Evolutionary conservation across 2,329 filamentous ascomycete genomes (phyloP).

Genomic region (Fusarium agapanthi): DNA sequence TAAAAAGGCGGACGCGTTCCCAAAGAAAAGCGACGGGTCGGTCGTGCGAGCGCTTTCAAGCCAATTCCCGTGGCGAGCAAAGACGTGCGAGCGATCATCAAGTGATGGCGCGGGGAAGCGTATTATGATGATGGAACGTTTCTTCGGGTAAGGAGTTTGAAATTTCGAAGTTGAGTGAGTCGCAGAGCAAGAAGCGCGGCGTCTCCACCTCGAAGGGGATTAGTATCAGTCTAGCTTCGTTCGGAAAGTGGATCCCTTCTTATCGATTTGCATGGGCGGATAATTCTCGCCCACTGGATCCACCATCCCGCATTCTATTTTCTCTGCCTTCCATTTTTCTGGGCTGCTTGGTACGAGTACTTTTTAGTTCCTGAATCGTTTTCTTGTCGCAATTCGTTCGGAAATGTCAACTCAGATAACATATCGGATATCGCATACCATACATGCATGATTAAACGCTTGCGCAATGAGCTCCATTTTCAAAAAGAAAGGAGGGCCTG

Average conservation of each 20-base stretch:
- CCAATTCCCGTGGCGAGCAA: slow-evolving; percentile 48
- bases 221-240: slow-evolving; percentile 49
- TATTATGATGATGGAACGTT: slow-evolving; percentile 48
- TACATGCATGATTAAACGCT: slow-evolving; percentile 17
- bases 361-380: slow-evolving; percentile 25
- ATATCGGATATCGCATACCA: slow-evolving; percentile 7
- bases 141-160: slow-evolving; percentile 52
- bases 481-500: slow-evolving; percentile 69
- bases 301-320: slow-evolving; percentile 46
- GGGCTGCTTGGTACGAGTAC: slow-evolving; percentile 25
- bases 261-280: slow-evolving; percentile 48
- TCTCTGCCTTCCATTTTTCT: slow-evolving; percentile 40
- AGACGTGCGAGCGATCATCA: slow-evolving; percentile 48
- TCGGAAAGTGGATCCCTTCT: slow-evolving; percentile 33
- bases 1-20: slow-evolving; percentile 53
- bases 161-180: slow-evolving; percentile 56
- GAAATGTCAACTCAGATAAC: slow-evolving; percentile 32
- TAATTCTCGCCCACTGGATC: slow-evolving; percentile 44
- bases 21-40: slow-evolving; percentile 42
- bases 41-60: slow-evolving; percentile 44
- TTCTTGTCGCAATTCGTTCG: neutral
- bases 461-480: slow-evolving; percentile 71
- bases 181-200: slow-evolving; percentile 49
- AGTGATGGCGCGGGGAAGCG: slow-evolving; percentile 45
- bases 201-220: slow-evolving; percentile 28